phyloP scores from a whole-genome alignment of 2,329 filamentous ascomycete genomes.

The Trichophyton verrucosum region DNA sequence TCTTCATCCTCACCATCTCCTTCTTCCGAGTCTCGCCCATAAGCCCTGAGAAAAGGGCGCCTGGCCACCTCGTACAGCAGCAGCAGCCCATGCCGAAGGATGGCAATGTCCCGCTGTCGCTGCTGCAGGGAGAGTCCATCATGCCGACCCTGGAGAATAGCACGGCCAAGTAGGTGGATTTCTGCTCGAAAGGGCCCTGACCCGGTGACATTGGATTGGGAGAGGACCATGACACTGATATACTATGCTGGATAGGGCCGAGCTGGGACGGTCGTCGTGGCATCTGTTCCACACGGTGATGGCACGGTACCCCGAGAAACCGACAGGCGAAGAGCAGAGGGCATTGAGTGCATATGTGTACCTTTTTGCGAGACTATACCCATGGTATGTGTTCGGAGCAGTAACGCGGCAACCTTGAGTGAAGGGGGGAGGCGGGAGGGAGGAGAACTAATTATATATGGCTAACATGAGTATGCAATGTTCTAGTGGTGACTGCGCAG shows the following conservation, averaged over 20 bases:
- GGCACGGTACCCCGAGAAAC: slow-evolving; percentile 52
- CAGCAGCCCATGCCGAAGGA: slow-evolving; percentile 7
- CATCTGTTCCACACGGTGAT: slow-evolving; percentile 56
- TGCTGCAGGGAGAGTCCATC: slow-evolving; percentile 33
- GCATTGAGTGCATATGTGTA: slow-evolving; percentile 50
- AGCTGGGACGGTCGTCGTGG: slow-evolving; percentile 54
- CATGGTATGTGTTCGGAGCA: slow-evolving; percentile 36
- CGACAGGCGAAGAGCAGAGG: slow-evolving; percentile 47
- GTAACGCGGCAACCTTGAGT: too few species aligned
- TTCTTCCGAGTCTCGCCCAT: slow-evolving; percentile 28
- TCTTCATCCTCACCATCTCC: slow-evolving; percentile 27
- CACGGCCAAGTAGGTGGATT: slow-evolving; percentile 32
- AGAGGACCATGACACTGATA: too few species aligned
- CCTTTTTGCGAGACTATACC: slow-evolving; percentile 53
- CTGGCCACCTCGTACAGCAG: slow-evolving; percentile 28
- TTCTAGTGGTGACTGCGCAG: slow-evolving; percentile 49
- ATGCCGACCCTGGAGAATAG: slow-evolving; percentile 39
- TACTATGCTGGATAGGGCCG: slow-evolving; percentile 34
- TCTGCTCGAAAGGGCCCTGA: too few species aligned
- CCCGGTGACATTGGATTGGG: too few species aligned
- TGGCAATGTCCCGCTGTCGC: slow-evolving; percentile 19
- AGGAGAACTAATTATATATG: too few species aligned
- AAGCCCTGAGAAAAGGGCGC: slow-evolving; percentile 29
- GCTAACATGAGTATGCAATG: too few species aligned
- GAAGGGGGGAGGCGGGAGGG: too few species aligned